These are phyloP conservation scores for Mucor circinelloides DNA, from an alignment of 371 early-diverging fungal genomes.

Conservation along the genomic window DNA sequence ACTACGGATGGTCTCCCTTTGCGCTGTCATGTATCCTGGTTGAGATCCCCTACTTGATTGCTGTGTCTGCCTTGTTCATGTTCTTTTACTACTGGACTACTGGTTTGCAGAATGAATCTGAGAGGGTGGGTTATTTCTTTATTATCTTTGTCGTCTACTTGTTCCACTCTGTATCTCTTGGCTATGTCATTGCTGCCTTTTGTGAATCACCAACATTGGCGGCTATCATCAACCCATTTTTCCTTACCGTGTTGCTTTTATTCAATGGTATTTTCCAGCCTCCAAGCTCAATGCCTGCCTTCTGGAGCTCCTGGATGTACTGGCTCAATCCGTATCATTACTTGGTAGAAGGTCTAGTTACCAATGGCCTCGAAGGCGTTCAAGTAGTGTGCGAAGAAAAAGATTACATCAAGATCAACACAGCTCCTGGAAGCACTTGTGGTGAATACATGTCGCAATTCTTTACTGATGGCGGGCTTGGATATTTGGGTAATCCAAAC, in stretches of 20 bases:
- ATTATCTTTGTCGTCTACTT: constrained; percentile 54
- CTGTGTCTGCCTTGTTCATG: constrained; percentile 60
- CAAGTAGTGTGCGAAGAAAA: constrained; percentile 43
- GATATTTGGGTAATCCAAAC: constrained; percentile 55
- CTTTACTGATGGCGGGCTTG: constrained; percentile 47
- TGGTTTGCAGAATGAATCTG: constrained; percentile 51
- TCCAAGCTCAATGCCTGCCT: constrained; percentile 57
- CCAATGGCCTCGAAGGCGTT: constrained; percentile 58
- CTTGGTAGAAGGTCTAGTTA: constrained; percentile 67
- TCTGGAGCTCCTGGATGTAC: constrained; percentile 76
- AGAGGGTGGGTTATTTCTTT: constrained; percentile 56
- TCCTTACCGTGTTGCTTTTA: constrained; percentile 58
- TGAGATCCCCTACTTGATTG: constrained; percentile 61
- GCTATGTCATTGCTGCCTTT: constrained; percentile 65
- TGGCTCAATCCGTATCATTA: constrained; percentile 71
- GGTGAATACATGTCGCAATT: constrained; percentile 56
- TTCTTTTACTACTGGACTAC: constrained; percentile 66
- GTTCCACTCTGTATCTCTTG: constrained; percentile 60
- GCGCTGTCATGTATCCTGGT: constrained; percentile 52
- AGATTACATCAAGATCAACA: constrained; percentile 51
- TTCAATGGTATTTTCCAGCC: constrained; percentile 69
- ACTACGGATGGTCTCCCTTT: constrained; percentile 74
- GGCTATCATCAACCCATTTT: constrained; percentile 63
- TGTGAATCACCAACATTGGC: constrained; percentile 61
- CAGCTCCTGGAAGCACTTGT: constrained; percentile 61